A percentile compares a stretch with the other conserved stretches of the same genome.
These are phyloP conservation scores for Rubroshorea leprosula DNA, from an alignment of 345 rosid species.

Conservation along the genomic window DNA sequence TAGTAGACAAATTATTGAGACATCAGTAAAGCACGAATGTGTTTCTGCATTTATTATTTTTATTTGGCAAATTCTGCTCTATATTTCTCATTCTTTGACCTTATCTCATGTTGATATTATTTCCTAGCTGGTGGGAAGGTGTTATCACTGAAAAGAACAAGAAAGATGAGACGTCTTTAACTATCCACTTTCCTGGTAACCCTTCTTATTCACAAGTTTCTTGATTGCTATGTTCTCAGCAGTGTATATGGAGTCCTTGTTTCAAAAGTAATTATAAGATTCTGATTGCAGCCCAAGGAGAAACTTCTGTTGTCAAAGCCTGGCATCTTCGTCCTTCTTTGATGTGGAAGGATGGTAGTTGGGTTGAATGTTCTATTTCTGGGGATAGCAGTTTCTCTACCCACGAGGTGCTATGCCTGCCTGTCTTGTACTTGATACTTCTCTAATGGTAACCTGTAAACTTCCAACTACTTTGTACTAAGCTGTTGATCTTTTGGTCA, in stretches of 20 bases:
- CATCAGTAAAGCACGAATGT: no score
- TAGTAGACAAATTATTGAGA: no score
- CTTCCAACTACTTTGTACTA: conserved; percentile 6
- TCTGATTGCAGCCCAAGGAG: conserved; percentile 56
- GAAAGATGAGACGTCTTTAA: conserved; percentile 61
- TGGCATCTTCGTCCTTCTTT: conserved; percentile 91
- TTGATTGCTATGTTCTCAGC: not conserved
- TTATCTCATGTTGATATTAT: conserved; percentile 9
- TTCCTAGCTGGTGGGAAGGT: conserved; percentile 93
- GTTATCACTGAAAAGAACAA: conserved; percentile 73
- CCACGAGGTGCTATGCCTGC: conserved; percentile 45
- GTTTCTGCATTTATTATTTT: not conserved
- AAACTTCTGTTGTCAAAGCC: conserved; percentile 49
- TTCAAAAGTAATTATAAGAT: conserved; percentile 10
- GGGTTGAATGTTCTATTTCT: conserved; percentile 74
- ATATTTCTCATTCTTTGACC: not conserved
- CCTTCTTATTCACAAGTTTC: not conserved
- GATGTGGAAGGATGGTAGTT: conserved; percentile 76
- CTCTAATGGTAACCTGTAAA: conserved; percentile 1
- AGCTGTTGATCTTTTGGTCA: conserved; percentile 28
- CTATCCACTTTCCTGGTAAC: conserved; percentile 78
- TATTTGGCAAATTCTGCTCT: not conserved
- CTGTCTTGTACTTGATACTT: conserved; percentile 10
- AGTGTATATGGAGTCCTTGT: conserved; percentile 4
- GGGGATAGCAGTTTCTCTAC: conserved; percentile 30